phyloP scores from a whole-genome alignment of 1,284 basidiomycete species.

The Pseudozyma flocculosa region DNA sequence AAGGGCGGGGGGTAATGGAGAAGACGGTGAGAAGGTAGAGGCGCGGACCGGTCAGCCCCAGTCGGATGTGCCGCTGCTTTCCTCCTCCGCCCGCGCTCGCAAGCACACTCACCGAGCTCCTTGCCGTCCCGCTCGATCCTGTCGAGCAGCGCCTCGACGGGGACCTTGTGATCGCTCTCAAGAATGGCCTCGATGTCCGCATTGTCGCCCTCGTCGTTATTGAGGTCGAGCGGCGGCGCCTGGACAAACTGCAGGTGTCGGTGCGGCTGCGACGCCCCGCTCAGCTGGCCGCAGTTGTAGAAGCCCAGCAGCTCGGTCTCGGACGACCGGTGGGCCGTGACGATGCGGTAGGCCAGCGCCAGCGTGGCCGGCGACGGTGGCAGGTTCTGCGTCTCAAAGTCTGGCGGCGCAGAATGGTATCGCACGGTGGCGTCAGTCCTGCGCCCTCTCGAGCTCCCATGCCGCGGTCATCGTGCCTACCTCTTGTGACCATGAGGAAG shows the following conservation, averaged over 20 bases:
- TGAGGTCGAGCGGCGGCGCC: constrained; percentile 21
- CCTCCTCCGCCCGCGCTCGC: no score
- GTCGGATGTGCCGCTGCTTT: no score
- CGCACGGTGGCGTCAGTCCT: no score
- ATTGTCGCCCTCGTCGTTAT: constrained; percentile 2
- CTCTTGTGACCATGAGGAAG: constrained; percentile 48
- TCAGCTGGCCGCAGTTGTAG: constrained; percentile 51
- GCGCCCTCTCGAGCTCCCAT: no score
- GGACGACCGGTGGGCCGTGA: constrained; percentile 16
- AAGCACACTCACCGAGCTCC: constrained; percentile 28
- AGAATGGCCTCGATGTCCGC: constrained; percentile 21
- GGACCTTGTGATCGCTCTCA: constrained; percentile 26
- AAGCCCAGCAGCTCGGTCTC: constrained; percentile 43
- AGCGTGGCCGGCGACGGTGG: constrained; percentile 49
- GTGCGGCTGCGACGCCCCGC: constrained; percentile 52
- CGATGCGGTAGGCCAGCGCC: constrained; percentile 40
- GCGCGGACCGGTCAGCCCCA: no score
- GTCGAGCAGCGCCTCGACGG: constrained; percentile 46
- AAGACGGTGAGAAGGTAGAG: no score
- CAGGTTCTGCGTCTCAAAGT: constrained; percentile 46
- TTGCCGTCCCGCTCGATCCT: constrained; percentile 49
- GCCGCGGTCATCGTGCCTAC: constrained; percentile 3
- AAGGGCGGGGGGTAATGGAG: no score
- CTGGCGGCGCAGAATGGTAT: not conserved
- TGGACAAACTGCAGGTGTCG: constrained; percentile 54